Percentiles rank a stretch among this genome's conserved stretches.
These are phyloP conservation scores for Chloranthus sessilifolius DNA, from an alignment of 164 flowering plant genomes.

Conservation along the genomic window DNA sequence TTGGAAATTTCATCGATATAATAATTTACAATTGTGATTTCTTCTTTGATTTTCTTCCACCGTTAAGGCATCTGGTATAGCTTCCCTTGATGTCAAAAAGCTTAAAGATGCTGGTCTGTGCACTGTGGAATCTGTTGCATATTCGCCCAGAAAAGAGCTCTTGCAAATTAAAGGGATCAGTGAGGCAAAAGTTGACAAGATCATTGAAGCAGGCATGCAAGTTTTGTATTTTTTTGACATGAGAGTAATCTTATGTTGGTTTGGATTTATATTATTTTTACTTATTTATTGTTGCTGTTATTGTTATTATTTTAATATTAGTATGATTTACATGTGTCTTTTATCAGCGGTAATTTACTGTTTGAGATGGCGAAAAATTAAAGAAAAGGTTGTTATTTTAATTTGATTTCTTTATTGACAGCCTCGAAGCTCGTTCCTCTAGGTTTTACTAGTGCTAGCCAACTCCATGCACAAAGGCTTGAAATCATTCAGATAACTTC, in stretches of 20 bases:
- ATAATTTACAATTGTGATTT: background rate
- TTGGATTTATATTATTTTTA: background rate
- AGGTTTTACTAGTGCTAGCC: slow-evolving; percentile 94
- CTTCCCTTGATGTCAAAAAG: slow-evolving; percentile 83
- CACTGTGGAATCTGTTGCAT: slow-evolving; percentile 87
- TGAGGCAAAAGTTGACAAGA: slow-evolving; percentile 94
- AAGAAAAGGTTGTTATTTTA: background rate
- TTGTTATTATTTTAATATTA: no score
- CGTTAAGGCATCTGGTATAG: slow-evolving; percentile 74
- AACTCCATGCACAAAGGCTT: slow-evolving; percentile 86
- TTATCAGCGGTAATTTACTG: no score
- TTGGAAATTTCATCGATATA: no score
- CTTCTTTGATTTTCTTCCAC: background rate
- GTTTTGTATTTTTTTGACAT: no score
- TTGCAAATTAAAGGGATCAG: slow-evolving; percentile 93
- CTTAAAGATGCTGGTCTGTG: slow-evolving; percentile 93
- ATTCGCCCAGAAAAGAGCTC: slow-evolving; percentile 86
- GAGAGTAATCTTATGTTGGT: background rate
- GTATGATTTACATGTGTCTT: no score
- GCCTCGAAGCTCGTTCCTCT: slow-evolving; percentile 86
- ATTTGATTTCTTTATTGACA: slow-evolving; percentile 18
- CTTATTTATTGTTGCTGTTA: background rate
- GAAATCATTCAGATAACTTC: slow-evolving; percentile 89
- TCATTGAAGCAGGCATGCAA: slow-evolving; percentile 81
- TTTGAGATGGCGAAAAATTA: no score